phyloP scores from a whole-genome alignment of 495 filamentous ascomycete species.

The Bathelium albidoporum region DNA sequence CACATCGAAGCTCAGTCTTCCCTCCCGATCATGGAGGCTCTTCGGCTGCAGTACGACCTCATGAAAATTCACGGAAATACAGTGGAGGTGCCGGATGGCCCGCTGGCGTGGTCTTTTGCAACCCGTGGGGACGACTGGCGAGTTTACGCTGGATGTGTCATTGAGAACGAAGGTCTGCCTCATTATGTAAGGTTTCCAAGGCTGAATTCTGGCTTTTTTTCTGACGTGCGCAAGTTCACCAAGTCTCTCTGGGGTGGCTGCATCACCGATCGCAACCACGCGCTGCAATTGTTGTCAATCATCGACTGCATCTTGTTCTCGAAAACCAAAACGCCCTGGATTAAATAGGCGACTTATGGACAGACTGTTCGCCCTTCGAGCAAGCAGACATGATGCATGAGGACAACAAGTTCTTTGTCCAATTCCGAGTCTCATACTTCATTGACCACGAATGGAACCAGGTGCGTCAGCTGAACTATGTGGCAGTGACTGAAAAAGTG shows the following conservation, averaged over 20 bases:
- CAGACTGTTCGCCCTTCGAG: background rate
- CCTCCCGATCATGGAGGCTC: constrained; percentile 11
- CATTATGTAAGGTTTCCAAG: background rate
- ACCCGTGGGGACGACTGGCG: constrained; percentile 11
- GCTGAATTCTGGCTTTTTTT: background rate
- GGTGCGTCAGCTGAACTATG: constrained; percentile 2
- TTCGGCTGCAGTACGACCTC: constrained; percentile 11
- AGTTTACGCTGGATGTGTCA: constrained; percentile 6
- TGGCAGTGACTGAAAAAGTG: constrained; percentile 3
- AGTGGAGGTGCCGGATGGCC: constrained; percentile 6
- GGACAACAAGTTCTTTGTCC: background rate
- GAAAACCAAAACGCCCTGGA: constrained; percentile 4
- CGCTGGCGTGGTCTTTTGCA: constrained; percentile 12
- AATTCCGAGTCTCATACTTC: constrained; percentile 8
- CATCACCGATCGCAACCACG: background rate
- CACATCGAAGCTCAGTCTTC: constrained; percentile 14
- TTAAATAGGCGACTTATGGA: background rate
- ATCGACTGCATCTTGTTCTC: constrained; percentile 10
- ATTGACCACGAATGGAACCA: constrained; percentile 6
- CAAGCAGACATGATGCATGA: background rate
- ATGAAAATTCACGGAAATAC: background rate
- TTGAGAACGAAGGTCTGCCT: background rate
- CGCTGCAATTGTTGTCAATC: constrained; percentile 9
- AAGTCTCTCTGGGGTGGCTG: constrained; percentile 7
- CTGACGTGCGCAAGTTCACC: background rate